Base-by-base conservation (phyloP, 2,329 filamentous ascomycete genomes). In the Penicillium palitans region DNA sequence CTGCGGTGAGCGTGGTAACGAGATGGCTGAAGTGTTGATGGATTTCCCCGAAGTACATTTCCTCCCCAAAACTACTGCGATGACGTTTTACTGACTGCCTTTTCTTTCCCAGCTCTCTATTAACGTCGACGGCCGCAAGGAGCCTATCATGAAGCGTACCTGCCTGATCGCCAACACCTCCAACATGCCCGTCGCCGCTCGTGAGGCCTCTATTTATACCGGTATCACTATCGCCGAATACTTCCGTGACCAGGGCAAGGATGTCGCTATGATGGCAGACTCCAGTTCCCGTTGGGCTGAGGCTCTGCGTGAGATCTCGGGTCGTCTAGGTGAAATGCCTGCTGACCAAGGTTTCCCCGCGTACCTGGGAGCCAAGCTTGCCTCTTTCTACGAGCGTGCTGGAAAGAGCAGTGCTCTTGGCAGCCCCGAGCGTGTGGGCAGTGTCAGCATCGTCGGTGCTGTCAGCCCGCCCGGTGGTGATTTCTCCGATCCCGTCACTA, bases 11-110 rank as follows among this genome's bases (percentile, higher is more conserved):
- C 90, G 95, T 70, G 95, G 95, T 68, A 99, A 99, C 75, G 95
- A 99, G 80, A 99, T 99, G 95, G 95, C 95, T 64, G 95, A 99
- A 84, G 95, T 99, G 68, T 84, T 99, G 84, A 98, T 97, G 90
- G 95, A 99, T 79, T 99, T 99, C 84, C 95, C 95, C 59, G 93
- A 98, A 74, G 83, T 85, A 73, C 58, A 72, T 57, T 37, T 21
- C 25, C 33, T 12, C 21, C 9, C 17, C 40, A 25, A 35, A 15
- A 27, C 24, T 44, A 4, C 24, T n/a, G 12, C 51, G 21, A 44
- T 47, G 19, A n/a, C 7, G n/a, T 13, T 33, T 48, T 55, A 45
- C 65, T 71, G 48, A 70, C 51, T 15, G 3, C n/a, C 7, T 25
- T 24, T 27, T 13, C 45, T 19, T 33, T 31, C 17, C 29, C 67